Evolutionary conservation across 2,329 filamentous ascomycete genomes (phyloP).

Genomic region (Alternaria angustiovoidea): DNA sequence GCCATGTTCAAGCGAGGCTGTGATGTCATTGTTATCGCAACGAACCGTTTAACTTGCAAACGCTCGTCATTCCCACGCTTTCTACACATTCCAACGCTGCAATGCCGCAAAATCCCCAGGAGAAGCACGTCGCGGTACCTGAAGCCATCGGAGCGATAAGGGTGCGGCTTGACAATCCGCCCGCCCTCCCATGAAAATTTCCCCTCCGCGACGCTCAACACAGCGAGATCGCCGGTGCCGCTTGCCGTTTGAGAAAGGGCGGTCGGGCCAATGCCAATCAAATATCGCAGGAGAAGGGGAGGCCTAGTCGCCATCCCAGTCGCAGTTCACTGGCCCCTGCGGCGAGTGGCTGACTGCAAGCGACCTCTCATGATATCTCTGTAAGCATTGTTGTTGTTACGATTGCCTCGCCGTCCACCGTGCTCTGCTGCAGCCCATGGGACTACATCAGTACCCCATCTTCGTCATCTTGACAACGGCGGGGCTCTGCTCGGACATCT

Average conservation of each 20-base stretch:
- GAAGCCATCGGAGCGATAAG: constrained; percentile 29
- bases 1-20: constrained; percentile 15
- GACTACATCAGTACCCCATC: constrained; percentile 9
- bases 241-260: constrained; percentile 36
- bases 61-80: constrained; percentile 2
- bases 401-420: constrained; percentile 14
- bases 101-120: not conserved
- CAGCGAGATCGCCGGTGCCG: constrained; percentile 31
- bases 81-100: not conserved
- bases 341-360: constrained; percentile 17
- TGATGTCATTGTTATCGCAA: constrained; percentile 26
- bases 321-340: constrained; percentile 27
- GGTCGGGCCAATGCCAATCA: constrained; percentile 35
- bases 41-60: constrained; percentile 13
- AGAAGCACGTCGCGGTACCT: constrained; percentile 24
- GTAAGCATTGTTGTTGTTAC: not conserved
- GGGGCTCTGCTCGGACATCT: constrained; percentile 4
- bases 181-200: constrained; percentile 31
- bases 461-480: constrained; percentile 3
- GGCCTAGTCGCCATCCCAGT: constrained; percentile 22
- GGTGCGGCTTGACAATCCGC: constrained; percentile 19
- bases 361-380: constrained; percentile 23
- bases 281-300: not conserved
- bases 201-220: constrained; percentile 28
- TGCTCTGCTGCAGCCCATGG: constrained; percentile 10